Percentiles rank a stretch among this genome's conserved stretches.
These are phyloP conservation scores for Puccinia novopanici DNA, from an alignment of 1,284 basidiomycete genomes.

Conservation along the genomic window DNA sequence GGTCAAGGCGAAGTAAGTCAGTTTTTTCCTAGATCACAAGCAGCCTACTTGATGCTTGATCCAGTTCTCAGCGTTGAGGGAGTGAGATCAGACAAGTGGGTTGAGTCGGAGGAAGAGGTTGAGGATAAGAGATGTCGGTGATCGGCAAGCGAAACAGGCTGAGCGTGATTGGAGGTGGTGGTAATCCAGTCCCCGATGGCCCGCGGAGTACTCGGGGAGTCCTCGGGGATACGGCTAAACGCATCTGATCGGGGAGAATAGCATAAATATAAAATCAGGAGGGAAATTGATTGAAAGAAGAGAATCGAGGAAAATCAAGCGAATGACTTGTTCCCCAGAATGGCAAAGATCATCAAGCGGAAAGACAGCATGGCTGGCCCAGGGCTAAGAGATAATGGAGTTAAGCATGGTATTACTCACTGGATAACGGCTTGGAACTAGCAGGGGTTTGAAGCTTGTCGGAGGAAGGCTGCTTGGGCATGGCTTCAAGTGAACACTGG, in stretches of 20 bases:
- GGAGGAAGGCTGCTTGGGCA: background rate
- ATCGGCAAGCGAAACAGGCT: slow-evolving; percentile 8
- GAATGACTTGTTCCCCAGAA: no score
- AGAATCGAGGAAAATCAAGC: no score
- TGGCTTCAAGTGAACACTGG: background rate
- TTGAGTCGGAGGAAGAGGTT: background rate
- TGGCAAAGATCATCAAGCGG: no score
- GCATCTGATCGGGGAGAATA: slow-evolving; percentile 6
- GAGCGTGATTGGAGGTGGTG: background rate
- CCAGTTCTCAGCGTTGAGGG: background rate
- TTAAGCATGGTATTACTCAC: background rate
- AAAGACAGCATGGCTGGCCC: background rate
- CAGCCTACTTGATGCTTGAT: slow-evolving; percentile 10
- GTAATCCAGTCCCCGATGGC: slow-evolving; percentile 28
- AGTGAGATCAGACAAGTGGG: background rate
- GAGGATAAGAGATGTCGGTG: background rate
- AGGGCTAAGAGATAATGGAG: background rate
- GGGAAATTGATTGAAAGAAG: background rate
- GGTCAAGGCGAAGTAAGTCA: background rate
- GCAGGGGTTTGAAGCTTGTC: background rate
- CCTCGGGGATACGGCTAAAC: background rate
- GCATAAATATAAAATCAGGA: background rate
- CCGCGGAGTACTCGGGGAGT: slow-evolving; percentile 21
- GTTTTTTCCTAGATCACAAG: background rate
- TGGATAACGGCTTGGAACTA: background rate